Percentiles rank a stretch among this genome's conserved stretches.
phyloP scores from a whole-genome alignment of 257 asterid genomes.

The Scutellaria galericulata region DNA sequence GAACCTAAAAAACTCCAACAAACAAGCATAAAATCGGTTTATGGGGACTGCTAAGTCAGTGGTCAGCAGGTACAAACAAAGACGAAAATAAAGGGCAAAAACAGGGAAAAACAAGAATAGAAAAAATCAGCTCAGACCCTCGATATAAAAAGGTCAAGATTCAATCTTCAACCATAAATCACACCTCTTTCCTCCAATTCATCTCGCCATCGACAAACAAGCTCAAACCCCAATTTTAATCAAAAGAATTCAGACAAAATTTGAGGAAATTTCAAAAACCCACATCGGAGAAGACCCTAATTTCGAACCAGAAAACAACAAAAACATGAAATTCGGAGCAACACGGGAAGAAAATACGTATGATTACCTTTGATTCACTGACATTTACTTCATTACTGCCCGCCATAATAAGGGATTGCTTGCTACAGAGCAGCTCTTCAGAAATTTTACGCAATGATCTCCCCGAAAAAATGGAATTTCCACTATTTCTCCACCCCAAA shows the following conservation, averaged over 20 bases:
- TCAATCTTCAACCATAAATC: constrained; percentile 41
- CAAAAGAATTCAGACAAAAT: constrained; percentile 9
- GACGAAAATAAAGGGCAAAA: constrained; percentile 28
- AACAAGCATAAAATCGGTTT: constrained; percentile 33
- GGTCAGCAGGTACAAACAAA: constrained; percentile 30
- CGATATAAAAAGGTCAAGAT: constrained; percentile 39
- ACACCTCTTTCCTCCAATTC: constrained; percentile 25
- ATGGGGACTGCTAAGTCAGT: constrained; percentile 37
- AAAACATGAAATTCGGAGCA: not conserved
- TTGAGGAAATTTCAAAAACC: constrained; percentile 21
- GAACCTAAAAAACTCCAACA: constrained; percentile 40
- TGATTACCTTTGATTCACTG: constrained; percentile 59
- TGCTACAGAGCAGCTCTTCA: not conserved
- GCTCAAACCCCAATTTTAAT: constrained; percentile 32
- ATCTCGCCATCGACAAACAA: constrained; percentile 23
- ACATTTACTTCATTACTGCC: constrained; percentile 55
- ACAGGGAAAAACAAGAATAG: not conserved
- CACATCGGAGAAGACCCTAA: constrained; percentile 38
- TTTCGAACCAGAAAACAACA: constrained; percentile 7
- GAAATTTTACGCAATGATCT: constrained; percentile 29
- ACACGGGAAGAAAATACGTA: not conserved
- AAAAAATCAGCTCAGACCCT: constrained; percentile 29
- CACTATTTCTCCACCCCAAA: constrained; percentile 1
- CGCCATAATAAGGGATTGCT: constrained; percentile 47
- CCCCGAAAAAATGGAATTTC: not conserved